These are phyloP conservation scores for Skeletonema tropicum DNA, from an alignment of 108 stramenopile genomes.

Conservation along the genomic window DNA sequence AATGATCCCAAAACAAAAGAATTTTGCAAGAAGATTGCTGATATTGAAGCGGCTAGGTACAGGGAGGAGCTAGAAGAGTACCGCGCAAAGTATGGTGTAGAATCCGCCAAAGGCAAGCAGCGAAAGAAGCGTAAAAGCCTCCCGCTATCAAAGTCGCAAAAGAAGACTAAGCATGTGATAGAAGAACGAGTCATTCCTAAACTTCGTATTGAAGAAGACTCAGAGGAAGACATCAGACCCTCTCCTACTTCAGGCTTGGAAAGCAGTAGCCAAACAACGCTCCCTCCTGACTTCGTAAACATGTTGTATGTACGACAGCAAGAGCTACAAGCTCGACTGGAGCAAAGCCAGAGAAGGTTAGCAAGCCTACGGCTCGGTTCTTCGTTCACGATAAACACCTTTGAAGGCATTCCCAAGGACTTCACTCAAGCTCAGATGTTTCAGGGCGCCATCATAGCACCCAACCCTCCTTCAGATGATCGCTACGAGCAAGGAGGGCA, in stretches of 20 bases:
- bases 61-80: background rate
- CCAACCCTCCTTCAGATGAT: background rate
- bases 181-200: background rate
- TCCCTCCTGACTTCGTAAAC: background rate
- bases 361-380: background rate
- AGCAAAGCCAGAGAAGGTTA: background rate
- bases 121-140: background rate
- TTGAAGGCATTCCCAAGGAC: background rate
- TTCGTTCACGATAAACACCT: background rate
- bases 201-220: background rate
- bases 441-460: background rate
- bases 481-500: background rate
- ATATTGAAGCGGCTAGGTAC: background rate
- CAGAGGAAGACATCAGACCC: background rate
- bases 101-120: background rate
- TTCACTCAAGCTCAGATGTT: background rate
- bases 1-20: background rate
- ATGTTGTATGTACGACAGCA: background rate
- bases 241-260: background rate
- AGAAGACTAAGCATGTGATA: background rate
- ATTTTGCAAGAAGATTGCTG: conserved; percentile 1
- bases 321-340: background rate
- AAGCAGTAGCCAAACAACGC: background rate
- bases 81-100: background rate
- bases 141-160: background rate